Evolutionary conservation across 768 basidiomycete genomes (phyloP), one percentile per base, ranked within the genome.

Genomic region (Tremella mesenterica): DNA sequence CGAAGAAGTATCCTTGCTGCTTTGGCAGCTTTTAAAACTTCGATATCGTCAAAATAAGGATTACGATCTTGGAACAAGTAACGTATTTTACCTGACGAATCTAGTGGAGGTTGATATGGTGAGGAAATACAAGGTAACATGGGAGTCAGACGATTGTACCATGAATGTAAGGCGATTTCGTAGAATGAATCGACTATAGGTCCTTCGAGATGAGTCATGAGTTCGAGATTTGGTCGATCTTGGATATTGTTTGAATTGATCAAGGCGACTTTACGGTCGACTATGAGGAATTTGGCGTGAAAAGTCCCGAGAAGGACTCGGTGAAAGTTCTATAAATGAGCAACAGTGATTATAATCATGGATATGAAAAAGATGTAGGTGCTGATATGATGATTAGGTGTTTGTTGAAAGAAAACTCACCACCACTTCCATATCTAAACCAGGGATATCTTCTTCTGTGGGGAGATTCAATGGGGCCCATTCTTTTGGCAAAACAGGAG

Each of bases 171-270:
- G 13, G 81, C 81, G 71, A 79, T 80, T 69, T 85, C 85, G 71
- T 84, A 85, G 58, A 85, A 76, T 4, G 80, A 76, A 52, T 85
- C 78, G 53, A 85, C 84, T 48, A 86, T 78, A 0, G 81, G 81
- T 0, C 84, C 84, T 63, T 85, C 84, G 38, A 85, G 76, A 58
- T 84, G 83, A 6, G 79, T 69, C 82, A 83, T 83, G 79, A 84
- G 80, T 48, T 75, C 75, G 33, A 76, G 60, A 44, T 76, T 75
- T 4, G 73, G 75, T 10, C 76, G 65, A 54, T 76, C 76, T 57
- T 73, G 71, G 34, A 85, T 82, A 52, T 85, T 85, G 71, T 84
- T 84, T 46, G 78, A 79, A 67, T 82, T 81, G 49, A 85, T 70
- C 50, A 84, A 69, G 0, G 81, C 83, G 30, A 83, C 74, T 60